phyloP scores from a whole-genome alignment of 306 rosid genomes.

The Nissolia schottii region DNA sequence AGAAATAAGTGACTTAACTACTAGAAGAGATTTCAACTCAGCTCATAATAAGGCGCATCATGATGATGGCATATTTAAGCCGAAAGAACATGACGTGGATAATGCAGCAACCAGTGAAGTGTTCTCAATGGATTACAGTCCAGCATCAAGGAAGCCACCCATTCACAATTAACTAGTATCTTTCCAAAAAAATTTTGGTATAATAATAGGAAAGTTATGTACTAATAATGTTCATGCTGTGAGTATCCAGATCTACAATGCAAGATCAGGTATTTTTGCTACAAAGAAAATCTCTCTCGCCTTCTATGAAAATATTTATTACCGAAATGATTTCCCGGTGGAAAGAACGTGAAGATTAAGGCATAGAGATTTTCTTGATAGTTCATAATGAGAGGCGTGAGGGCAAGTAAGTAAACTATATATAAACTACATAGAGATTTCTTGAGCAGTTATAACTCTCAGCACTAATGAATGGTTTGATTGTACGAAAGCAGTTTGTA shows the following conservation, averaged over 20 bases:
- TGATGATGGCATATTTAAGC: conserved; percentile 23
- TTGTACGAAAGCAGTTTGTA: background rate
- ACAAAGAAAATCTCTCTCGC: background rate
- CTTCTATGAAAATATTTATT: background rate
- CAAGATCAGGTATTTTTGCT: background rate
- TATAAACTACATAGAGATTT: background rate
- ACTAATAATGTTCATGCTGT: background rate
- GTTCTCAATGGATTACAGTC: conserved; percentile 72
- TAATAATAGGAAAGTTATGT: background rate
- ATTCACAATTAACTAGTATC: conserved; percentile 56
- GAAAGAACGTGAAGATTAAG: no score
- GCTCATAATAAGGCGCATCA: conserved; percentile 23
- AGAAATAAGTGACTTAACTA: conserved; percentile 17
- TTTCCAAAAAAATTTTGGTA: conserved; percentile 1
- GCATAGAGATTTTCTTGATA: no score
- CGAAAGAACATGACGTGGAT: conserved; percentile 32
- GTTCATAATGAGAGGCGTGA: no score
- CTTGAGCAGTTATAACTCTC: no score
- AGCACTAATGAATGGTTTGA: background rate
- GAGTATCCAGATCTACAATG: background rate
- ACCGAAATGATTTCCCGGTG: background rate
- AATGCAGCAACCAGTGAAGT: conserved; percentile 39
- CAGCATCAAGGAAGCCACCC: conserved; percentile 84
- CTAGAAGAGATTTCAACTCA: background rate
- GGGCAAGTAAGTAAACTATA: no score